These are phyloP conservation scores for Kalanchoe fedtschenkoi DNA, from an alignment of 164 flowering plant species.

Conservation along the genomic window DNA sequence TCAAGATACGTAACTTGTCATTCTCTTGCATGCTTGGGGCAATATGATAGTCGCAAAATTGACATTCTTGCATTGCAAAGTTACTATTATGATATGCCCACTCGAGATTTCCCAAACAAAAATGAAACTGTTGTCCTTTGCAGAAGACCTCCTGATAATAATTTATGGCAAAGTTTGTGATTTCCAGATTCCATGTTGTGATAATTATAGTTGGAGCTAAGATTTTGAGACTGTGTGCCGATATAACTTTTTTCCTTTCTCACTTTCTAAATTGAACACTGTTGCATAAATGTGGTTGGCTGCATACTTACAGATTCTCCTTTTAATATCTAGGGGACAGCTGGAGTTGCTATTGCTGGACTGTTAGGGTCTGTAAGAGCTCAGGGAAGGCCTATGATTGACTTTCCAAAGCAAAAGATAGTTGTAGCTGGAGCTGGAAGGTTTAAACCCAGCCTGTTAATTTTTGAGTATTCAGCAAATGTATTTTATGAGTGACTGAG, in stretches of 20 bases:
- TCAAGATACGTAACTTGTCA: neutral
- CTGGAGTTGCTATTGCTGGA: slow-evolving; percentile 98
- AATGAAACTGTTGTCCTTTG: too few relatives aligned
- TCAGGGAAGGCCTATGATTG: slow-evolving; percentile 94
- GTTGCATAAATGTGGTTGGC: neutral
- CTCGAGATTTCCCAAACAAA: neutral
- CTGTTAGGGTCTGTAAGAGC: slow-evolving; percentile 97
- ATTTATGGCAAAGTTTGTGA: too few relatives aligned
- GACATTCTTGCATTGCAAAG: neutral
- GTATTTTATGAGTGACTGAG: neutral
- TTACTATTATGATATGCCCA: neutral
- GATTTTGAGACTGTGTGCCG: neutral
- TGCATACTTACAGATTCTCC: neutral
- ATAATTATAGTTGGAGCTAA: too few relatives aligned
- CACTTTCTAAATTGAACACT: neutral
- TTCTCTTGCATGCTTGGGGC: neutral
- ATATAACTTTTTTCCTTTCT: neutral
- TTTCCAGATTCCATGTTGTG: neutral
- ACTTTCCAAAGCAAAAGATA: slow-evolving; percentile 93
- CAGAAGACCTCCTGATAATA: too few relatives aligned
- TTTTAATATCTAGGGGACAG: slow-evolving; percentile 66
- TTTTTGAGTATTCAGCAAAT: neutral
- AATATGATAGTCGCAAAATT: neutral
- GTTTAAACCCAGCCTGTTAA: slow-evolving; percentile 20
- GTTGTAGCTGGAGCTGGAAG: slow-evolving; percentile 99